phyloP scores from a whole-genome alignment of 805 yeast genomes.

The Ogataea populi-albae region DNA sequence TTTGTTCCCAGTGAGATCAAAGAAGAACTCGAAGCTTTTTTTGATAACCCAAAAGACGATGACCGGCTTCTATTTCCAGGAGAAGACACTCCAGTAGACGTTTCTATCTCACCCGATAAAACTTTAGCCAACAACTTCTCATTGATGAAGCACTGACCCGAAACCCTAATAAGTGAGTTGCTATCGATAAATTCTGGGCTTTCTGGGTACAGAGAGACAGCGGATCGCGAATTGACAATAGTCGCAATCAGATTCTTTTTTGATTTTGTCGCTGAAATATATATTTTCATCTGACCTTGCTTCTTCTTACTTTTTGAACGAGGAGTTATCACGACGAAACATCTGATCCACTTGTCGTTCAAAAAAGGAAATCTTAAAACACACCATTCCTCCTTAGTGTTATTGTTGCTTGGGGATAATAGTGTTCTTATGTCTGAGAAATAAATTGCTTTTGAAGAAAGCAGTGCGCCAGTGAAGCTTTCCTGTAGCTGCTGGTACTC shows the following conservation, averaged over 20 bases:
- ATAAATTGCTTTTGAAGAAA: constrained; percentile 54
- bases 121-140: constrained; percentile 28
- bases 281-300: constrained; percentile 53
- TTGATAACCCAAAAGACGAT: constrained; percentile 24
- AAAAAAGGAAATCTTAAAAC: constrained; percentile 57
- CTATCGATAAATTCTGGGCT: constrained; percentile 53
- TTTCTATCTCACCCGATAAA: constrained; percentile 20
- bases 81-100: constrained; percentile 6
- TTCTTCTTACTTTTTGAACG: constrained; percentile 38
- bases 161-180: constrained; percentile 53
- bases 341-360: constrained; percentile 57
- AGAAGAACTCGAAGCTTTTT: constrained; percentile 30
- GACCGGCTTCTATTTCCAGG: constrained; percentile 26
- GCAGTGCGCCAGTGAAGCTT: constrained; percentile 61
- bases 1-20: constrained; percentile 18
- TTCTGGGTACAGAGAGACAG: constrained; percentile 60
- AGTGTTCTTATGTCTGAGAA: constrained; percentile 59
- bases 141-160: constrained; percentile 53
- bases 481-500: constrained; percentile 58
- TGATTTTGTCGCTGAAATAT: constrained; percentile 43
- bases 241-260: constrained; percentile 54
- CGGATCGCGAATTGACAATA: constrained; percentile 41
- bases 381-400: constrained; percentile 57
- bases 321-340: constrained; percentile 50
- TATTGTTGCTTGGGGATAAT: constrained; percentile 47